phyloP scores from a whole-genome alignment of 305 asterid species.

The Striga hermonthica region DNA sequence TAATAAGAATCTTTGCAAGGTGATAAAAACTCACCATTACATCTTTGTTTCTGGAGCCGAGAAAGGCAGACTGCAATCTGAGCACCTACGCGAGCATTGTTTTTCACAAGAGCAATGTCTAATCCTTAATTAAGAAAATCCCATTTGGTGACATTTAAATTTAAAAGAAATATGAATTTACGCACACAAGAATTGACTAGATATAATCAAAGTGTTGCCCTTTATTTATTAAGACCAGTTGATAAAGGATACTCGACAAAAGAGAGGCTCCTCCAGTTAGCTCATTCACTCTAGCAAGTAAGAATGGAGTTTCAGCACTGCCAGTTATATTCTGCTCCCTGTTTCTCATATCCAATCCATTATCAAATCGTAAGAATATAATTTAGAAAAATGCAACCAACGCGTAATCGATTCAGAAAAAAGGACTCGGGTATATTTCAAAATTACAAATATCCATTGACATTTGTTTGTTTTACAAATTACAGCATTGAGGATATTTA shows the following conservation, averaged over 20 bases:
- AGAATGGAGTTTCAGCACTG: slow-evolving; percentile 86
- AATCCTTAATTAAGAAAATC: slow-evolving; percentile 44
- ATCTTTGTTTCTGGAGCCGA: slow-evolving; percentile 41
- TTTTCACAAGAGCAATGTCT: slow-evolving; percentile 89
- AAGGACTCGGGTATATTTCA: not conserved
- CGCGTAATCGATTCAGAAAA: not conserved
- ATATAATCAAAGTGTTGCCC: not conserved
- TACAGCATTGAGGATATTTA: not conserved
- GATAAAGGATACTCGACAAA: slow-evolving; percentile 74
- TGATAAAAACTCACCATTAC: slow-evolving; percentile 33
- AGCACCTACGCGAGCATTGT: slow-evolving; percentile 79
- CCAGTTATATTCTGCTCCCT: slow-evolving; percentile 82
- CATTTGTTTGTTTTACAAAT: slow-evolving; percentile 1
- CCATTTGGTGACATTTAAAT: slow-evolving; percentile 6
- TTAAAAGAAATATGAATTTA: slow-evolving; percentile 7
- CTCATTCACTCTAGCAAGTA: slow-evolving; percentile 84
- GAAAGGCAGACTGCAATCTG: slow-evolving; percentile 75
- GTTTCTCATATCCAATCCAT: slow-evolving; percentile 31
- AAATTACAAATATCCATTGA: not conserved
- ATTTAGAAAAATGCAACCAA: not conserved
- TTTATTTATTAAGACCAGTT: slow-evolving; percentile 21
- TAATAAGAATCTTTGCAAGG: not conserved
- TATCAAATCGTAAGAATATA: slow-evolving; percentile 15
- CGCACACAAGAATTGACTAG: not conserved
- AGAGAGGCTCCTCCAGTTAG: slow-evolving; percentile 93